Evolutionary conservation across 352 stramenopile genomes (phyloP).

Genomic region (Paralagenidium karlingii): DNA sequence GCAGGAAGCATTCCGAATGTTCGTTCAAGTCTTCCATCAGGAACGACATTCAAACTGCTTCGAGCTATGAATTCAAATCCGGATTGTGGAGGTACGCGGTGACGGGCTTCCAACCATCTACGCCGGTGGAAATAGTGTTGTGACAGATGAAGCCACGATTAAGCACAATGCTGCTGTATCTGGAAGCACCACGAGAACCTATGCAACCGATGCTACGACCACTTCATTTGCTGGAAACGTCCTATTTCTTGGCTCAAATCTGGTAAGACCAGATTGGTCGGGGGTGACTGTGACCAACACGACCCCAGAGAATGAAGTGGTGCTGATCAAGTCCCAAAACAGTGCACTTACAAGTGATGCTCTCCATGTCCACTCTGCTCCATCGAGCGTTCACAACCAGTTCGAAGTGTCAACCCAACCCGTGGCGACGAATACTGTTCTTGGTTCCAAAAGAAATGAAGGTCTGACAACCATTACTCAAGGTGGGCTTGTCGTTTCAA

Average conservation of each 20-base stretch:
- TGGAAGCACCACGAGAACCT: slow-evolving; percentile 13
- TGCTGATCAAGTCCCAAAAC: slow-evolving; percentile 15
- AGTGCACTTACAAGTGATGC: slow-evolving; percentile 19
- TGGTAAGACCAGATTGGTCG: slow-evolving; percentile 26
- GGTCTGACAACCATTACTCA: slow-evolving; percentile 29
- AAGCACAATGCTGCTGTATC: slow-evolving; percentile 8
- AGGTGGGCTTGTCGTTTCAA: slow-evolving; percentile 19
- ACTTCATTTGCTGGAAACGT: slow-evolving; percentile 19
- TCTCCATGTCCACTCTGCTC: slow-evolving; percentile 20
- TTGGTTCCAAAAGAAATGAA: slow-evolving; percentile 32
- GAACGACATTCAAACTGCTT: slow-evolving; percentile 24
- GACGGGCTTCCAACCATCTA: slow-evolving; percentile 36
- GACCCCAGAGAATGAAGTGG: slow-evolving; percentile 8
- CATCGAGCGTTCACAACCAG: slow-evolving; percentile 23
- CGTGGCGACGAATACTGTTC: slow-evolving; percentile 6
- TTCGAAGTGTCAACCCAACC: too few relatives aligned
- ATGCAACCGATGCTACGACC: slow-evolving; percentile 7
- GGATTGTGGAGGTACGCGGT: slow-evolving; percentile 26
- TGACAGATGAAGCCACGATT: slow-evolving; percentile 26
- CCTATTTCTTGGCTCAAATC: slow-evolving; percentile 16
- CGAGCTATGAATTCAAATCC: slow-evolving; percentile 13
- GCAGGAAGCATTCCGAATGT: slow-evolving; percentile 19
- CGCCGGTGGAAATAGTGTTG: slow-evolving; percentile 17
- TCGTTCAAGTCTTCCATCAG: slow-evolving; percentile 9
- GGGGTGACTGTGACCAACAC: slow-evolving; percentile 20